phyloP scores from a whole-genome alignment of 2,329 filamentous ascomycete genomes.

The Clarireedia sp. region DNA sequence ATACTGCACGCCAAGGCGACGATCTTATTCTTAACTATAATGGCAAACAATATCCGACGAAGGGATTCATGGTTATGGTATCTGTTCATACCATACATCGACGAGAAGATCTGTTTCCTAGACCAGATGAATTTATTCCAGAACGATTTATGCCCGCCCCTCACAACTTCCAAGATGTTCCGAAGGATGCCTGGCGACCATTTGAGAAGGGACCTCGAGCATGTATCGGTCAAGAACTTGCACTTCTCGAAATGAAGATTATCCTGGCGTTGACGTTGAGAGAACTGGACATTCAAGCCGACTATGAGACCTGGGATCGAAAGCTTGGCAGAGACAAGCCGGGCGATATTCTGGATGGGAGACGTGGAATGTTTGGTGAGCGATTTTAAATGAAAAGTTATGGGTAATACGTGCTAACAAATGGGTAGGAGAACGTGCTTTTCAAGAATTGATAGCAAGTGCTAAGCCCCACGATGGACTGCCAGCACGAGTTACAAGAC shows the following conservation, averaged over 20 bases:
- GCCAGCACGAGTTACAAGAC: constrained; percentile 8
- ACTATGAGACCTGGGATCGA: constrained; percentile 16
- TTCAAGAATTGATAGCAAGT: constrained; percentile 15
- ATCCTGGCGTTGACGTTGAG: constrained; percentile 35
- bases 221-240: constrained; percentile 50
- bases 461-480: constrained; percentile 20
- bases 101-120: constrained; percentile 34
- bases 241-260: constrained; percentile 40
- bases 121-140: constrained; percentile 38
- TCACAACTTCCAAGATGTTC: constrained; percentile 21
- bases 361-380: constrained; percentile 12
- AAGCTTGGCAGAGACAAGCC: constrained; percentile 13
- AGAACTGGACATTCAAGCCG: constrained; percentile 5
- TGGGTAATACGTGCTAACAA: background rate
- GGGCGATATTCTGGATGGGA: constrained; percentile 15
- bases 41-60: constrained; percentile 10
- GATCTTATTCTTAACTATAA: constrained; percentile 4
- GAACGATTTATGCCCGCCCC: constrained; percentile 37
- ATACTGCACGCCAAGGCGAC: constrained; percentile 12
- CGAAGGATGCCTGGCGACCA: constrained; percentile 41
- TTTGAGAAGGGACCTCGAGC: constrained; percentile 48
- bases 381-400: background rate
- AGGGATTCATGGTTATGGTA: constrained; percentile 13
- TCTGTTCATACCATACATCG: constrained; percentile 18
- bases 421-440: constrained; percentile 8